Evolutionary conservation across 176 grass and related monocot species (phyloP).

Genomic region (Rhynchospora pubera): DNA sequence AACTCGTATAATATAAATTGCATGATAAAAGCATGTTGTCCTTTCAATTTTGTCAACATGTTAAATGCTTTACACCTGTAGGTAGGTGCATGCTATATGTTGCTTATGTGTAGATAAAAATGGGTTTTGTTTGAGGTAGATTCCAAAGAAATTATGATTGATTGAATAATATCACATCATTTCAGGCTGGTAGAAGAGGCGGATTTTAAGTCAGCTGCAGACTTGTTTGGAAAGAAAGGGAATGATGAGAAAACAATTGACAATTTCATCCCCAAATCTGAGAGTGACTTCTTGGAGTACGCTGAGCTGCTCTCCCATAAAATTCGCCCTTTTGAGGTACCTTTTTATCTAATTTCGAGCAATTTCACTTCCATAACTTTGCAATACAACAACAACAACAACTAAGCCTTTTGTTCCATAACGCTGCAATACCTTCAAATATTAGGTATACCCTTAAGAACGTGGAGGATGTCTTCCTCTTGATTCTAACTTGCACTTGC

Average conservation of each 20-base stretch:
- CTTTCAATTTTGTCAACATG: neutral
- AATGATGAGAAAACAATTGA: conserved; percentile 53
- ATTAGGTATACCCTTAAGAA: neutral
- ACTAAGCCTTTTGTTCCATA: neutral
- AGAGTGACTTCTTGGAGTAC: conserved; percentile 71
- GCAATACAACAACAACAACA: no score
- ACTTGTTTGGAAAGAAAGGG: conserved; percentile 70
- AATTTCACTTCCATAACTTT: neutral
- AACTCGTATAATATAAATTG: neutral
- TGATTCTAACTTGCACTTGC: neutral
- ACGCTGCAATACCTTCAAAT: neutral
- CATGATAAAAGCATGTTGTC: neutral
- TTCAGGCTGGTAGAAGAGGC: conserved; percentile 78
- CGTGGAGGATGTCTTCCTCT: neutral
- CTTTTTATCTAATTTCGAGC: neutral
- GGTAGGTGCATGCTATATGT: neutral
- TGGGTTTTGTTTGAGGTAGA: neutral
- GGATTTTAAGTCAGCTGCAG: conserved; percentile 71
- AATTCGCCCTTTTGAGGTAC: conserved; percentile 64
- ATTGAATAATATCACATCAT: neutral
- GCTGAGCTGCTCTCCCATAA: conserved; percentile 68
- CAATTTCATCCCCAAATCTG: conserved; percentile 74
- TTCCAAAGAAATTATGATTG: neutral
- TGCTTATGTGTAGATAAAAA: neutral
- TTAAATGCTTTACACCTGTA: neutral